phyloP scores from a whole-genome alignment of 1,284 basidiomycete genomes.

The Papiliotrema fonsecae region DNA sequence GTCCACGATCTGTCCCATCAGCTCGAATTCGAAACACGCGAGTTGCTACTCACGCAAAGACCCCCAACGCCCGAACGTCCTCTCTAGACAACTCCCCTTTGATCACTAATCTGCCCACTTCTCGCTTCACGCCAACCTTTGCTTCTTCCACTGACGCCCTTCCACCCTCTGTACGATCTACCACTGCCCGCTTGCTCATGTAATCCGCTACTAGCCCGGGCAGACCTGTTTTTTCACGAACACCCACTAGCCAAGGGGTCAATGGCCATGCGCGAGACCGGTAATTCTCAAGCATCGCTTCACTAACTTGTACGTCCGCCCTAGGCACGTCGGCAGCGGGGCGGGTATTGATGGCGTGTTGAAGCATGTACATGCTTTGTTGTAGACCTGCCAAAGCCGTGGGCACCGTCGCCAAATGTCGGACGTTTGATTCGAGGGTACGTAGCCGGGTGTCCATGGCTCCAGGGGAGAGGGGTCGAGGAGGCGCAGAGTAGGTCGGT shows the following conservation, averaged over 20 bases:
- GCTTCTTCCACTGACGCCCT: slow-evolving; percentile 24
- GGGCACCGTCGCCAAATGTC: slow-evolving; percentile 16
- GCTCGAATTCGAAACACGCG: background rate
- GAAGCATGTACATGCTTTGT: slow-evolving; percentile 12
- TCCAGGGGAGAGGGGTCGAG: slow-evolving; percentile 2
- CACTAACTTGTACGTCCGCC: slow-evolving; percentile 17
- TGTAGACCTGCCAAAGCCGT: slow-evolving; percentile 13
- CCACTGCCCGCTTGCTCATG: slow-evolving; percentile 29
- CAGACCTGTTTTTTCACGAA: slow-evolving; percentile 31
- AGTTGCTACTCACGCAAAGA: slow-evolving; percentile 33
- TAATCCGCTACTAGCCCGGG: slow-evolving; percentile 31
- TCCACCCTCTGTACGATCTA: slow-evolving; percentile 22
- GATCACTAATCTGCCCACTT: slow-evolving; percentile 28
- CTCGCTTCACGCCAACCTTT: slow-evolving; percentile 17
- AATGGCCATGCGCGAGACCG: slow-evolving; percentile 40
- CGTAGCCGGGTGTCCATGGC: slow-evolving; percentile 11
- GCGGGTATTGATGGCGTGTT: slow-evolving; percentile 10
- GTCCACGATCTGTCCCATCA: slow-evolving; percentile 38
- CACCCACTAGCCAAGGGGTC: slow-evolving; percentile 42
- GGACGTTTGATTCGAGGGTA: slow-evolving; percentile 18
- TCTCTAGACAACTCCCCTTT: slow-evolving; percentile 33
- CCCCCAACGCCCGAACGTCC: slow-evolving; percentile 38
- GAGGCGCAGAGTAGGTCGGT: background rate
- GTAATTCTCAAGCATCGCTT: slow-evolving; percentile 35
- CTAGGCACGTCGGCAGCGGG: background rate